Evolutionary conservation across 257 asterid species (phyloP).

Genomic region (Ligustrum vulgare): DNA sequence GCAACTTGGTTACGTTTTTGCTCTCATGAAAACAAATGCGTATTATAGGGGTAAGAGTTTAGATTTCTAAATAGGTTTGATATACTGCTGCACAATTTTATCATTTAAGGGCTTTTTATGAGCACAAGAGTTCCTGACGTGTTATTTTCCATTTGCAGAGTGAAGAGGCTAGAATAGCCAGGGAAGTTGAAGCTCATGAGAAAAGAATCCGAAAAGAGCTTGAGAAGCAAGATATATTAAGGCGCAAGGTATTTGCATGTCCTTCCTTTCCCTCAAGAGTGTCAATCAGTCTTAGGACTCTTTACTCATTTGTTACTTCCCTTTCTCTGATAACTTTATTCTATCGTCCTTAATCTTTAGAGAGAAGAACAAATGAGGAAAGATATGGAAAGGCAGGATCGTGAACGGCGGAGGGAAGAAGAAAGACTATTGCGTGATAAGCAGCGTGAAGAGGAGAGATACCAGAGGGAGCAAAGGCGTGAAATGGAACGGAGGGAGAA

Average conservation of each 20-base stretch:
- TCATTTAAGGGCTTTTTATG: neutral
- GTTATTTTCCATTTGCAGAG: constrained; percentile 39
- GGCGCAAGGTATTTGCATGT: constrained; percentile 56
- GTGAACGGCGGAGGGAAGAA: constrained; percentile 85
- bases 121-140: constrained; percentile 1
- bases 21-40: neutral
- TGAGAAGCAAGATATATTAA: constrained; percentile 76
- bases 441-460: constrained; percentile 79
- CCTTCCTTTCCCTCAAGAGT: constrained; percentile 8
- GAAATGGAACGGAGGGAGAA: constrained; percentile 90
- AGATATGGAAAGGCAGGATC: constrained; percentile 88
- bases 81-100: neutral
- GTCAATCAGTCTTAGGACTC: neutral
- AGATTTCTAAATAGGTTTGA: neutral
- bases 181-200: constrained; percentile 85
- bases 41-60: neutral
- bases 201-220: constrained; percentile 82
- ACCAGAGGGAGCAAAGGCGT: constrained; percentile 79
- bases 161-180: constrained; percentile 81
- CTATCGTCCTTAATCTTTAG: constrained; percentile 37
- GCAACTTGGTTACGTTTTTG: neutral
- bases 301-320: neutral
- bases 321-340: constrained; percentile 18
- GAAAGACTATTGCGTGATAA: constrained; percentile 85
- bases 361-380: constrained; percentile 84